These are phyloP conservation scores for Blastobotrys chiropterorum DNA, from an alignment of 805 yeast genomes.

Conservation along the genomic window DNA sequence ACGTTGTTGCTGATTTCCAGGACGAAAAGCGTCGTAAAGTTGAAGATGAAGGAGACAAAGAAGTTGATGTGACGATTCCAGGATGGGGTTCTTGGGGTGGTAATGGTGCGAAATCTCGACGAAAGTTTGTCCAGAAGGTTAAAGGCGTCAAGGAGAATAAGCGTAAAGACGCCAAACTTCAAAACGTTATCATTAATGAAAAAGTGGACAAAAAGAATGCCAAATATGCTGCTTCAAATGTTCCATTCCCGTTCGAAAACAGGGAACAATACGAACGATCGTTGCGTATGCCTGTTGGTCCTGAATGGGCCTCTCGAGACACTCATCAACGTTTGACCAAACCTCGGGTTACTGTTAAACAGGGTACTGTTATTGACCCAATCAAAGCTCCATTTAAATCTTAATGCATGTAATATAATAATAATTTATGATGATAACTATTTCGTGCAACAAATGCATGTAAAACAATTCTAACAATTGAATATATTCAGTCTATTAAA, in stretches of 20 bases:
- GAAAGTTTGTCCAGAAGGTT: constrained; percentile 61
- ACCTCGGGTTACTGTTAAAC: constrained; percentile 82
- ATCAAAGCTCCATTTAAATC: constrained; percentile 74
- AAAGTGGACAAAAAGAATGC: constrained; percentile 73
- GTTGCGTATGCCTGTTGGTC: constrained; percentile 92
- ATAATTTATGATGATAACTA: no score
- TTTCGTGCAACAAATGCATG: no score
- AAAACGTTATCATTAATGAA: constrained; percentile 86
- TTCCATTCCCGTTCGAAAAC: constrained; percentile 91
- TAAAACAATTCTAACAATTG: no score
- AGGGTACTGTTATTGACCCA: constrained; percentile 88
- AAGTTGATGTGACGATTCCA: constrained; percentile 78
- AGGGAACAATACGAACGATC: constrained; percentile 93
- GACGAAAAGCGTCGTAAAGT: constrained; percentile 63
- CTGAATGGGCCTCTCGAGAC: constrained; percentile 88
- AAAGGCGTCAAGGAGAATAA: constrained; percentile 70
- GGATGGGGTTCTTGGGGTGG: constrained; percentile 99
- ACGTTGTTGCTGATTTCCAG: constrained; percentile 76
- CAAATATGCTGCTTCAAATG: constrained; percentile 82
- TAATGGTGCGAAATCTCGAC: constrained; percentile 43
- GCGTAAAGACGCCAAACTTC: constrained; percentile 69
- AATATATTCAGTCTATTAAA: background rate
- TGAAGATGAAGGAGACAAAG: constrained; percentile 80
- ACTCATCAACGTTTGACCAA: constrained; percentile 83
- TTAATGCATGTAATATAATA: no score